These are phyloP conservation scores for Xylaria sp. DNA, from an alignment of 2,329 filamentous ascomycete species.

Conservation along the genomic window DNA sequence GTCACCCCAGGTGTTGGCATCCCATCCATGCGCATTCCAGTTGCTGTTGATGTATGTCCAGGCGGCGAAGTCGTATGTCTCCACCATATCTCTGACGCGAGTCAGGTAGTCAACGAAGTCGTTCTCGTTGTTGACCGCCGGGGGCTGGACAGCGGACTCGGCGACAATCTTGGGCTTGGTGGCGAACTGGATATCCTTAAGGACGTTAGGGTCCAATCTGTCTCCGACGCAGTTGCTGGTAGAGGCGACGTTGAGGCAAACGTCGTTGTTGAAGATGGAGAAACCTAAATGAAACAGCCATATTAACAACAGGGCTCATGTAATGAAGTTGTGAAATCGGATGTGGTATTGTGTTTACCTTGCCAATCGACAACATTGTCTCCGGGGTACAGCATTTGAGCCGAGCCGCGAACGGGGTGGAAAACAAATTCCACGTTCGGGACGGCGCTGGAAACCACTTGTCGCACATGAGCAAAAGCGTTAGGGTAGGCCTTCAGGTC, in stretches of 20 bases:
- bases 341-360: not conserved
- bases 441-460: not conserved
- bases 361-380: constrained; percentile 4
- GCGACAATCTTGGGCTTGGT: constrained; percentile 11
- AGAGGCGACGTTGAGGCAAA: constrained; percentile 1
- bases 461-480: constrained; percentile 9
- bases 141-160: constrained; percentile 3
- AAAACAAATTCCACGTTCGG: constrained; percentile 6
- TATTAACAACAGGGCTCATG: not conserved
- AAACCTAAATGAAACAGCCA: not conserved
- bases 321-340: not conserved
- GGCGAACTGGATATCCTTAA: constrained; percentile 9
- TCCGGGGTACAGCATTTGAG: constrained; percentile 2
- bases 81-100: constrained; percentile 6
- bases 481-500: constrained; percentile 9
- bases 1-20: constrained; percentile 6
- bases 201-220: constrained; percentile 2
- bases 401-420: constrained; percentile 6
- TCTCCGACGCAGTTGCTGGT: constrained; percentile 2
- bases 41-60: constrained; percentile 13
- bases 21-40: constrained; percentile 15
- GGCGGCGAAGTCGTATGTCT: constrained; percentile 7
- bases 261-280: constrained; percentile 16
- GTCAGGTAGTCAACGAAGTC: constrained; percentile 6
- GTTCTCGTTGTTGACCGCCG: not conserved